A percentile compares a stretch with the other conserved stretches of the same genome.
Evolutionary conservation across 805 yeast genomes (phyloP).

Genomic region (Barnettozyma botsteinii): DNA sequence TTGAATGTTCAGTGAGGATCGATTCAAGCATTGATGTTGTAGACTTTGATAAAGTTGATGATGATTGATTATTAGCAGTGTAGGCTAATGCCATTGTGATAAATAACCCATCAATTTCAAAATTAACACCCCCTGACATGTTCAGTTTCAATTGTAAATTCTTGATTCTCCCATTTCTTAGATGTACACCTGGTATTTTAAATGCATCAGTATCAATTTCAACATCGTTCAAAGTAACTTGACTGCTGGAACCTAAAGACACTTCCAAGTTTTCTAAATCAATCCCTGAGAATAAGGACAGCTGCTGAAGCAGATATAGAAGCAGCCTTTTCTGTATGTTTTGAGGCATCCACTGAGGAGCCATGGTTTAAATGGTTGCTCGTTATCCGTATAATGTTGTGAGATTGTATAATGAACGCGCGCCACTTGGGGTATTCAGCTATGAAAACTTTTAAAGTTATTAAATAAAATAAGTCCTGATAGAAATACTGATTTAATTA

Average conservation of each 20-base stretch:
- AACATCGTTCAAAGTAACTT: constrained; percentile 52
- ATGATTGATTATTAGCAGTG: constrained; percentile 1
- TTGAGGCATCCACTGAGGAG: constrained; percentile 67
- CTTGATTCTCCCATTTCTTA: constrained; percentile 57
- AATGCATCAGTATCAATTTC: constrained; percentile 68
- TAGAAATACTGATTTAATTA: too few relatives aligned
- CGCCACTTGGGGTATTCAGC: neutral
- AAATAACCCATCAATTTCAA: constrained; percentile 52
- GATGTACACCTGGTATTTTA: constrained; percentile 54
- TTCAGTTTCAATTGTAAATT: constrained; percentile 53
- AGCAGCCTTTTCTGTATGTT: constrained; percentile 78
- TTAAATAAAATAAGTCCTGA: too few relatives aligned
- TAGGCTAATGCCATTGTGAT: constrained; percentile 37
- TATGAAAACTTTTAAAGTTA: too few relatives aligned
- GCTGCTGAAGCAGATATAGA: constrained; percentile 72
- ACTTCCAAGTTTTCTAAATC: constrained; percentile 80
- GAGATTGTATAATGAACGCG: neutral
- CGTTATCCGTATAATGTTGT: neutral
- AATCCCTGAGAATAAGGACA: constrained; percentile 74
- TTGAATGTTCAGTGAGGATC: constrained; percentile 25
- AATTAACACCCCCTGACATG: constrained; percentile 63
- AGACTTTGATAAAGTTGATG: constrained; percentile 1
- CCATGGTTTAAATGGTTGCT: too few relatives aligned
- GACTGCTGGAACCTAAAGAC: constrained; percentile 54
- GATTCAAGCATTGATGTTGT: constrained; percentile 13